Conservation (phyloP, 768 basidiomycete genomes). For the Austroboletus festivus region DNA sequence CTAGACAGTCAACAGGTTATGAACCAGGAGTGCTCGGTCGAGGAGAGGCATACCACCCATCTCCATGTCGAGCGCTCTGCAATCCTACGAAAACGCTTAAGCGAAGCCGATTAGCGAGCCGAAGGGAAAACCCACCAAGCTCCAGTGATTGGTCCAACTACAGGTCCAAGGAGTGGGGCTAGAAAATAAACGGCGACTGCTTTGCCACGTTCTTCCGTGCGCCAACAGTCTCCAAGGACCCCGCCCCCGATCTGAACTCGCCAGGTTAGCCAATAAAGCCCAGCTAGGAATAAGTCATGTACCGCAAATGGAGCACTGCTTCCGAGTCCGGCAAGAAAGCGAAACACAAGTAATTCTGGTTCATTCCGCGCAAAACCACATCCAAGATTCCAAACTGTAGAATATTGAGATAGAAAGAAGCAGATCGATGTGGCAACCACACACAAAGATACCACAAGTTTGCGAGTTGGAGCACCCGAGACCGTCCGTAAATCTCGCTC, state of each 20-base stretch:
- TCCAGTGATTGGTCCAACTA: slow-evolving; percentile 59
- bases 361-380: slow-evolving; percentile 63
- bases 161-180: slow-evolving; percentile 64
- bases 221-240: slow-evolving; percentile 61
- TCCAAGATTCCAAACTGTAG: slow-evolving; percentile 56
- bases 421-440: not conserved
- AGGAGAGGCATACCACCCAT: slow-evolving; percentile 53
- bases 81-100: slow-evolving; percentile 35
- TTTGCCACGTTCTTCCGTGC: slow-evolving; percentile 57
- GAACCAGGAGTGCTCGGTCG: not conserved
- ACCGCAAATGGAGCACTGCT: slow-evolving; percentile 66
- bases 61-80: slow-evolving; percentile 63
- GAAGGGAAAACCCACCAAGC: slow-evolving; percentile 42
- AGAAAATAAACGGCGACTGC: slow-evolving; percentile 64
- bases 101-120: not conserved
- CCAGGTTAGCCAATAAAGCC: not conserved
- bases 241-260: slow-evolving; percentile 57
- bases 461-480: slow-evolving; percentile 54
- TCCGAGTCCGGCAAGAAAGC: slow-evolving; percentile 67
- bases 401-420: too few relatives aligned
- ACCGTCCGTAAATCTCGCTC: slow-evolving; percentile 70
- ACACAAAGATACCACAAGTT: slow-evolving; percentile 66
- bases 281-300: not conserved
- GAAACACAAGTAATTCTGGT: slow-evolving; percentile 60
- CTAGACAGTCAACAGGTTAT: slow-evolving; percentile 22